Evolutionary conservation across 306 rosid genomes (phyloP).

Genomic region (Cicer bijugum): DNA sequence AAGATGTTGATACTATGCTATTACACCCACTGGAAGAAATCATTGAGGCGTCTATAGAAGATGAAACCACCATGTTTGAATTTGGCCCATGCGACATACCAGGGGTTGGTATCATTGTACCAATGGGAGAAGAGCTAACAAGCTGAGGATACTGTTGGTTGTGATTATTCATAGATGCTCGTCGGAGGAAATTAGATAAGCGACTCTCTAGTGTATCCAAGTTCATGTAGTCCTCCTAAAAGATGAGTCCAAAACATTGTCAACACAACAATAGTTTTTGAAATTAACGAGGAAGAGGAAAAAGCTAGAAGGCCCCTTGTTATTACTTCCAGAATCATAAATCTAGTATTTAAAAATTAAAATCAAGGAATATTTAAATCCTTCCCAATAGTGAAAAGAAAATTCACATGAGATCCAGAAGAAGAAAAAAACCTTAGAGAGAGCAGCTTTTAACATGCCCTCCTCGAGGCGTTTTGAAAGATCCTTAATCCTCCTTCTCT

Average conservation of each 20-base stretch:
- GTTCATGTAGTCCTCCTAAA: conserved; percentile 90
- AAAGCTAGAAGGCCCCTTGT: conserved; percentile 13
- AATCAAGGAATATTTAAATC: conserved; percentile 4
- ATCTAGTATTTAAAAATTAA: conserved; percentile 11
- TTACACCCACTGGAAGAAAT: conserved; percentile 59
- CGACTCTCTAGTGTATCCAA: conserved; percentile 77
- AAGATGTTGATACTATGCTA: conserved; percentile 56
- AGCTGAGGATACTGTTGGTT: conserved; percentile 69
- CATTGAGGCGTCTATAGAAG: conserved; percentile 70
- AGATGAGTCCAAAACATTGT: conserved; percentile 43
- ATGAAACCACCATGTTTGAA: conserved; percentile 67
- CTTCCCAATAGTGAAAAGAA: conserved; percentile 14
- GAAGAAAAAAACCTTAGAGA: conserved; percentile 58
- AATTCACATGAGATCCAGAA: conserved; percentile 22
- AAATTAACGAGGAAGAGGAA: not conserved
- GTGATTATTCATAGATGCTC: conserved; percentile 54
- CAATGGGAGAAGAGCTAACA: conserved; percentile 67
- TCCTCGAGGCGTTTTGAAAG: conserved; percentile 85
- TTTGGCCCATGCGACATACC: conserved; percentile 79
- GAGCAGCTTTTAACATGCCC: conserved; percentile 67
- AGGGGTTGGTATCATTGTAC: conserved; percentile 96
- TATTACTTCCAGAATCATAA: conserved; percentile 37
- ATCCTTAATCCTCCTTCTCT: conserved; percentile 57
- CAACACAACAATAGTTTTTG: conserved; percentile 3
- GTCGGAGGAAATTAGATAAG: conserved; percentile 54